Conservation (phyloP, 83 land plant species). For the Diphasiastrum complanatum region DNA sequence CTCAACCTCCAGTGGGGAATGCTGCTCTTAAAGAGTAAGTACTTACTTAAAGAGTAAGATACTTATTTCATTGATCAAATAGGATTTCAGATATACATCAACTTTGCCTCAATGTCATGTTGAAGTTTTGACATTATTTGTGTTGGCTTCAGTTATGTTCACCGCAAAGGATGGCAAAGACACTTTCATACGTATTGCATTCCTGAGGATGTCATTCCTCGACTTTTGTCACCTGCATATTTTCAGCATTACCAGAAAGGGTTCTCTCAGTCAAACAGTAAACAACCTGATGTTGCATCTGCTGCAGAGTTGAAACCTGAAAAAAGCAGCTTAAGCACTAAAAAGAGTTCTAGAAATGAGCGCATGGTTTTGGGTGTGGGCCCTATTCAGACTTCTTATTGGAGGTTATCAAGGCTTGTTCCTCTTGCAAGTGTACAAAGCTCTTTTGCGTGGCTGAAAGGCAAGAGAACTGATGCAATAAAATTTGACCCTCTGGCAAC, state of each 20-base stretch:
- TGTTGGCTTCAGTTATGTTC: conserved; percentile 61
- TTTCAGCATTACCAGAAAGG: conserved; percentile 83
- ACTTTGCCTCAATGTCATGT: neutral
- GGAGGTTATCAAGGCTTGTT: conserved; percentile 75
- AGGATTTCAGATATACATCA: neutral
- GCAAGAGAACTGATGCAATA: conserved; percentile 25
- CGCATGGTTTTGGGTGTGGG: conserved; percentile 61
- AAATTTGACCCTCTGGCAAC: conserved; percentile 21
- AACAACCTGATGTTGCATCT: conserved; percentile 18
- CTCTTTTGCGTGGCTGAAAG: conserved; percentile 38
- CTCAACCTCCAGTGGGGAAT: conserved; percentile 98
- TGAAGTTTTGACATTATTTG: neutral
- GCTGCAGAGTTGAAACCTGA: conserved; percentile 11
- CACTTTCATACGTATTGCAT: conserved; percentile 89
- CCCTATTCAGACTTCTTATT: conserved; percentile 65
- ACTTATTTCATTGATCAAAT: neutral
- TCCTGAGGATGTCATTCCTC: conserved; percentile 93
- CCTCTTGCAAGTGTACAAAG: conserved; percentile 53
- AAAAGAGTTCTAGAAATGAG: conserved; percentile 12
- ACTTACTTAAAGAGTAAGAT: neutral
- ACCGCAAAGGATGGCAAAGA: conserved; percentile 77
- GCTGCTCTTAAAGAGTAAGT: conserved; percentile 85
- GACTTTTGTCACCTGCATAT: conserved; percentile 92
- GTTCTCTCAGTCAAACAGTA: conserved; percentile 34
- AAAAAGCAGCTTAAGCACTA: neutral